A percentile compares a stretch with the other conserved stretches of the same genome.
phyloP scores from a whole-genome alignment of 495 filamentous ascomycete species.

The Penicillium maclennaniae region DNA sequence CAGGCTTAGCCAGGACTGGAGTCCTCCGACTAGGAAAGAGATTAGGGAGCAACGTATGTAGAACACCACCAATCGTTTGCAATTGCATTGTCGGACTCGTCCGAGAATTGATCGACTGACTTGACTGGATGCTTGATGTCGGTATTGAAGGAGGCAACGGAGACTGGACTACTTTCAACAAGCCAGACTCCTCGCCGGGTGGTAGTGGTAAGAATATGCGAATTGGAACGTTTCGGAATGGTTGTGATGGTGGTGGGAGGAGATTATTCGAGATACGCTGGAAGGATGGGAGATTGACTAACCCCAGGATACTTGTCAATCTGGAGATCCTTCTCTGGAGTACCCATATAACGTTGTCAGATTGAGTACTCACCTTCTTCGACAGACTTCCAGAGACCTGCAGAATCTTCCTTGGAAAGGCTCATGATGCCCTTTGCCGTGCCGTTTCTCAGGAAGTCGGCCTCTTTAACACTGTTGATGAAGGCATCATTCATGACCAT shows the following conservation, averaged over 20 bases:
- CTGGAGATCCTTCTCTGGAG: background rate
- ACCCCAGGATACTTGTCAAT: background rate
- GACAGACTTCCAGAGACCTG: slow-evolving; percentile 79
- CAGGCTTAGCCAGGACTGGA: slow-evolving; percentile 82
- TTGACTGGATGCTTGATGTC: slow-evolving; percentile 20
- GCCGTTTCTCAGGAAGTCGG: slow-evolving; percentile 87
- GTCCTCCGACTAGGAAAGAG: slow-evolving; percentile 86
- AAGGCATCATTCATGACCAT: slow-evolving; percentile 75
- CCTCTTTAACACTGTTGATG: slow-evolving; percentile 93
- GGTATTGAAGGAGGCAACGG: slow-evolving; percentile 53
- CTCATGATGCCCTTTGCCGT: slow-evolving; percentile 92
- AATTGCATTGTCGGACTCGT: slow-evolving; percentile 43
- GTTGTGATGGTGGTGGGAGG: slow-evolving; percentile 66
- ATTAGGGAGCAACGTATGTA: slow-evolving; percentile 72
- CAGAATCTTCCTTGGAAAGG: slow-evolving; percentile 82
- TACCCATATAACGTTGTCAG: background rate
- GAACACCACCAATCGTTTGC: slow-evolving; percentile 77
- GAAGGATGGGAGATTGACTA: slow-evolving; percentile 72
- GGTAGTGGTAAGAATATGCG: slow-evolving; percentile 83
- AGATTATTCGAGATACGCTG: slow-evolving; percentile 72
- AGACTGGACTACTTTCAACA: slow-evolving; percentile 67
- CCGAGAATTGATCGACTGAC: slow-evolving; percentile 25
- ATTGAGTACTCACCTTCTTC: slow-evolving; percentile 57
- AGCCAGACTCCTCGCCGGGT: slow-evolving; percentile 36
- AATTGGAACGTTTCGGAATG: slow-evolving; percentile 77